phyloP scores from a whole-genome alignment of 176 grass and related monocot genomes.

The Hordeum marinum region DNA sequence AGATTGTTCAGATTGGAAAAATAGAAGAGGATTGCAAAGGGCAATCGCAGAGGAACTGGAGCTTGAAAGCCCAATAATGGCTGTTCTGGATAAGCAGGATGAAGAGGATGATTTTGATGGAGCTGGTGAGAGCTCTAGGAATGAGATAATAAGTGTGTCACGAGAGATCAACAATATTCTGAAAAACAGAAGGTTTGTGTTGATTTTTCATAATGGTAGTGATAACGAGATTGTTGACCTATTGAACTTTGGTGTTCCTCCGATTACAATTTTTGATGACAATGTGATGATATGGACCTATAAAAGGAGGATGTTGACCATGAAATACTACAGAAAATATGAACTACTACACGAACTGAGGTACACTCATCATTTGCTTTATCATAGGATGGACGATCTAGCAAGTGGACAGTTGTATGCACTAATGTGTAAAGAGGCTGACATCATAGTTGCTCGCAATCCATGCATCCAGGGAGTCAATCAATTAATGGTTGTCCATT shows the following conservation, averaged over 20 bases:
- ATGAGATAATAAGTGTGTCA: neutral
- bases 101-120: neutral
- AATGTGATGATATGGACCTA: neutral
- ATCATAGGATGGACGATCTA: accelerated
- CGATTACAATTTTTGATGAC: accelerated
- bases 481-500: neutral
- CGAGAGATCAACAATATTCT: neutral
- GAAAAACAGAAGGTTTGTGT: no score
- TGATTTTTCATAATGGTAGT: slow-evolving; percentile 7
- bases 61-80: neutral
- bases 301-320: neutral
- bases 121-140: neutral
- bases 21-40: neutral
- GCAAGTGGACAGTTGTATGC: neutral
- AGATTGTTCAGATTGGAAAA: neutral
- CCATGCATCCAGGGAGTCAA: neutral
- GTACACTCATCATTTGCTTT: neutral
- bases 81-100: neutral
- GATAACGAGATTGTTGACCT: neutral
- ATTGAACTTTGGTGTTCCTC: neutral
- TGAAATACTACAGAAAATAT: accelerated
- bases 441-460: neutral
- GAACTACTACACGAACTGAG: neutral
- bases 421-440: neutral
- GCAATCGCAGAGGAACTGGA: neutral